phyloP scores from a whole-genome alignment of 169 alveolate species.

The Plasmodium gallinaceum region DNA sequence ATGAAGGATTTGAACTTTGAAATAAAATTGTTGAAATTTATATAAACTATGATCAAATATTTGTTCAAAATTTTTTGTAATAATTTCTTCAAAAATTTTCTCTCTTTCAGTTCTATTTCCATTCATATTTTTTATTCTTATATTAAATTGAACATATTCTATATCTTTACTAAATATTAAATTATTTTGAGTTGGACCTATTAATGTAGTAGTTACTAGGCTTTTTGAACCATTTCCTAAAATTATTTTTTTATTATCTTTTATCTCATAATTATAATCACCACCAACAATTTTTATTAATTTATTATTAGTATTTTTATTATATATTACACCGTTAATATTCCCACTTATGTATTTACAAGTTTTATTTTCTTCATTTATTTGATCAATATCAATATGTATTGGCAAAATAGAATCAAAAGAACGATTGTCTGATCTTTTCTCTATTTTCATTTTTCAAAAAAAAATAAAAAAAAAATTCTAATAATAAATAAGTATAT shows the following conservation, averaged over 20 bases:
- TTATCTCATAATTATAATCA: conserved; percentile 16
- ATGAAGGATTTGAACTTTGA: conserved; percentile 28
- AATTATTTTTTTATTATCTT: conserved; percentile 8
- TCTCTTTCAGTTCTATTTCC: conserved; percentile 51
- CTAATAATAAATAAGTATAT: neutral
- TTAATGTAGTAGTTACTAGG: conserved; percentile 28
- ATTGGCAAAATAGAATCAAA: conserved; percentile 48
- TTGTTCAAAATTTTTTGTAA: conserved; percentile 33
- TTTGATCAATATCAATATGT: conserved; percentile 59
- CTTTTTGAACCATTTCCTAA: conserved; percentile 59
- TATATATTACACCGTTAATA: conserved; percentile 25
- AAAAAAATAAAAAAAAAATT: no score
- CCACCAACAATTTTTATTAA: conserved; percentile 52
- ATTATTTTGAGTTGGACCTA: conserved; percentile 35
- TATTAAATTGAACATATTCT: conserved; percentile 23
- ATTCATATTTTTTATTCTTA: conserved; percentile 49
- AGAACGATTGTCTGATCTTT: conserved; percentile 41
- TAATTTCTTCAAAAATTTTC: conserved; percentile 30
- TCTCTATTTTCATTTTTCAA: conserved; percentile 4
- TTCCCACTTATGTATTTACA: conserved; percentile 62
- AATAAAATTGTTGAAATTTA: conserved; percentile 42
- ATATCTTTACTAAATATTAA: conserved; percentile 29
- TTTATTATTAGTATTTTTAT: conserved; percentile 44
- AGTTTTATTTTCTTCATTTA: conserved; percentile 53
- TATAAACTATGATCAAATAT: conserved; percentile 32